phyloP scores from a whole-genome alignment of 371 early-diverging fungal species.

The Cladochytrium tenue region DNA sequence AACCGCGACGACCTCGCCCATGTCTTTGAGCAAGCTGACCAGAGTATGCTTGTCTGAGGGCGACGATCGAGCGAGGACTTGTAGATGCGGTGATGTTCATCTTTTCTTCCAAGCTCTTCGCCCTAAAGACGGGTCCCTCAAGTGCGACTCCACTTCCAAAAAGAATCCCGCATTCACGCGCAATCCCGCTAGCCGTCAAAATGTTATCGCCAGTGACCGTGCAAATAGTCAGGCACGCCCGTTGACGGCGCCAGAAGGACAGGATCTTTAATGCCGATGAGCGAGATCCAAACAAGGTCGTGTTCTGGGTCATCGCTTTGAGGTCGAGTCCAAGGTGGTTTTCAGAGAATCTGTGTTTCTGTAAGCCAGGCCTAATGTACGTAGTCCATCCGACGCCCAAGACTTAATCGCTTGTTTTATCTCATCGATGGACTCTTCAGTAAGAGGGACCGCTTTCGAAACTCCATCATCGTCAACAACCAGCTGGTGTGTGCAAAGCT shows the following conservation, averaged over 20 bases:
- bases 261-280: conserved; percentile 94
- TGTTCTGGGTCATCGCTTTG: conserved; percentile 38
- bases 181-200: conserved; percentile 90
- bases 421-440: conserved; percentile 14
- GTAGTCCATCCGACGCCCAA: conserved; percentile 51
- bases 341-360: conserved; percentile 29
- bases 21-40: conserved; percentile 79
- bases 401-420: conserved; percentile 38
- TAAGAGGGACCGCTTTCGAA: conserved; percentile 19
- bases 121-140: conserved; percentile 87
- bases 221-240: conserved; percentile 88
- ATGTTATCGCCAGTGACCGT: conserved; percentile 98
- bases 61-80: conserved; percentile 90
- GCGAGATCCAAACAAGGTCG: conserved; percentile 74
- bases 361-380: conserved; percentile 48
- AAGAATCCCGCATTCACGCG: conserved; percentile 86
- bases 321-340: conserved; percentile 22
- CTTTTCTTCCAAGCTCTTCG: conserved; percentile 77
- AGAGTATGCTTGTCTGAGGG: conserved; percentile 94
- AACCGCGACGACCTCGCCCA: conserved; percentile 93
- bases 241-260: conserved; percentile 81
- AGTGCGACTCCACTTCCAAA: conserved; percentile 77
- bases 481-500: conserved; percentile 40
- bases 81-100: conserved; percentile 77
- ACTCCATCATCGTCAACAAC: conserved; percentile 10